Base-by-base conservation (phyloP, 2,329 filamentous ascomycete species). In the Penicillium sp. region DNA sequence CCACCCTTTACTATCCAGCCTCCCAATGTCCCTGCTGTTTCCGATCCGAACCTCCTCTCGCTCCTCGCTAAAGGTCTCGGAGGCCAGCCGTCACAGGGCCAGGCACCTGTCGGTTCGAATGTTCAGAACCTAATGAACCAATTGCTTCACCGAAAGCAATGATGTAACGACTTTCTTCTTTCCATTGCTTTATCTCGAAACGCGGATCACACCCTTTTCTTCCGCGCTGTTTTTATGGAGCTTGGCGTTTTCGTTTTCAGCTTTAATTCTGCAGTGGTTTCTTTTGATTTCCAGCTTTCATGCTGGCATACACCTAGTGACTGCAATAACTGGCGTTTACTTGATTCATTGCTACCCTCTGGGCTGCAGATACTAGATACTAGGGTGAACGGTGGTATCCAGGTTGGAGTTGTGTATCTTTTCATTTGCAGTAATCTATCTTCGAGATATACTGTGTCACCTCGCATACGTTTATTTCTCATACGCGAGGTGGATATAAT, bases 51-150 rank as follows among this genome's bases (percentile, higher is more conserved):
- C 44, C 53, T 75, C 23, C 63, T 74, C 6, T 69, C 72, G 7
- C 63, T 75, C 18, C 52, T 75, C 34, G 64, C 71, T 3, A 74
- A 74, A 54, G 70, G 69, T 29, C 54, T 72, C 10, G 67, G 68
- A 18, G 67, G 65, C 21, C 68, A 71, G 39, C 68, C 66, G 45
- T 62, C 64, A 30, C 73, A 73, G 49, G 62, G 64, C 37, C 70
- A 72, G 49, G 59, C 67, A 34, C 49, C 63, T 29, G 57, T 67
- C 46, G 61, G 60, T 37, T 62, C 71, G 39, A 75, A 78, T 58
- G 71, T 78, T 29, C 77, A 78, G 58, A 76, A 76, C 51, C 72
- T 79, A 42, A 75, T 79, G 68, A 73, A 76, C 49, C 76, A 78
- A 49, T 56, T 79, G 51, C 66, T 72, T 30, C 75, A 75, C 62